A percentile compares a stretch with the other conserved stretches of the same genome.
Conservation (phyloP, 129 eudicot species). For the Ambrosia artemisiifolia region DNA sequence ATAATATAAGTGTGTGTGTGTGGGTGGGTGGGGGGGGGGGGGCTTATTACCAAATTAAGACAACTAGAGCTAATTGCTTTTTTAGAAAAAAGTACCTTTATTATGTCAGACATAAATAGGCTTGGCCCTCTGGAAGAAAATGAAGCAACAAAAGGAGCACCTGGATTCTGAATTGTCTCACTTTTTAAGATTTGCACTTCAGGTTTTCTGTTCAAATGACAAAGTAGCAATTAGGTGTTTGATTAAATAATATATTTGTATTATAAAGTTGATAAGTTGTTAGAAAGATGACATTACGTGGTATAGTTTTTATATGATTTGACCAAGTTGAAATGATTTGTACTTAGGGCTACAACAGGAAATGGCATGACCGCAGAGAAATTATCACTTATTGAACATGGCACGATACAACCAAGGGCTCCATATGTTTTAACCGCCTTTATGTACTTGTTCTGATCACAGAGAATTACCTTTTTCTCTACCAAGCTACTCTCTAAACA, state of each 20-base stretch:
- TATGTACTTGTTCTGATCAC: not conserved
- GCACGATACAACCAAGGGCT: not conserved
- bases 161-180: not conserved
- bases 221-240: not conserved
- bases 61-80: too few relatives aligned
- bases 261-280: not conserved
- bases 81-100: conserved; percentile 29
- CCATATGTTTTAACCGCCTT: not conserved
- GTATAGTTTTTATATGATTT: conserved; percentile 7
- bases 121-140: conserved; percentile 54
- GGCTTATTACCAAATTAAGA: too few relatives aligned
- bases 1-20: too few relatives aligned
- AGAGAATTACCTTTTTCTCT: not conserved
- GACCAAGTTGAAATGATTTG: not conserved
- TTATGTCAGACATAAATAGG: conserved; percentile 18
- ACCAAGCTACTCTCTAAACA: not conserved
- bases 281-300: not conserved
- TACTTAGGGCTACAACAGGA: not conserved
- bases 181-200: conserved; percentile 24
- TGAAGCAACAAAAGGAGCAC: conserved; percentile 43
- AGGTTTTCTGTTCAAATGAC: conserved; percentile 6
- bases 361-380: not conserved
- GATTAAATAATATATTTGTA: not conserved
- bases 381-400: not conserved
- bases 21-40: too few relatives aligned